Evolutionary conservation across 2,329 filamentous ascomycete species (phyloP).

Genomic region (Fusarium sp.): DNA sequence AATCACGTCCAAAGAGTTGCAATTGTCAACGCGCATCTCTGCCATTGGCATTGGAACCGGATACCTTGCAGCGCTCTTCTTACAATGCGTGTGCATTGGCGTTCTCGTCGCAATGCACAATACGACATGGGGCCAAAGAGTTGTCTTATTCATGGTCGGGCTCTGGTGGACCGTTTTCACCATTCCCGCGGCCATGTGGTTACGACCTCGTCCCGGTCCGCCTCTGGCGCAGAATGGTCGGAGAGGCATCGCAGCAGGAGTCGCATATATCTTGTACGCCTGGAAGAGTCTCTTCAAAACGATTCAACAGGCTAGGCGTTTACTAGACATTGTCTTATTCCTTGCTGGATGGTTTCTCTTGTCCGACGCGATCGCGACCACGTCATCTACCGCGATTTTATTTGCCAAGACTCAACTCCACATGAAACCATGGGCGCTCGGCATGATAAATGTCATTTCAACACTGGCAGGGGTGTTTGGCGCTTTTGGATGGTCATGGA

Average conservation of each 20-base stretch:
- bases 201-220: constrained; percentile 88
- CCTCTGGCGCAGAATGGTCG: constrained; percentile 67
- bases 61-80: constrained; percentile 84
- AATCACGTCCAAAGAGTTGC: constrained; percentile 73
- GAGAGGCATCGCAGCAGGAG: constrained; percentile 59
- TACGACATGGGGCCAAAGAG: constrained; percentile 83
- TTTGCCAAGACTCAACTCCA: constrained; percentile 94
- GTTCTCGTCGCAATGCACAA: constrained; percentile 79
- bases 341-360: constrained; percentile 93
- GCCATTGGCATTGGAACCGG: constrained; percentile 94
- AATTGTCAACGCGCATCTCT: constrained; percentile 89
- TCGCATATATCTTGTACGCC: constrained; percentile 81
- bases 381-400: constrained; percentile 91
- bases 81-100: constrained; percentile 84
- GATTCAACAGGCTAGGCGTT: constrained; percentile 75
- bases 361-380: constrained; percentile 93
- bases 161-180: constrained; percentile 95
- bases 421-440: constrained; percentile 89
- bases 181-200: constrained; percentile 86
- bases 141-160: constrained; percentile 88
- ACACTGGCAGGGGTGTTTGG: constrained; percentile 86
- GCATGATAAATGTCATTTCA: constrained; percentile 92
- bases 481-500: constrained; percentile 87
- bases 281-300: constrained; percentile 91
- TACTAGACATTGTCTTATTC: constrained; percentile 81